These are phyloP conservation scores for Malassezia arunalokei DNA, from an alignment of 1,284 basidiomycete genomes.

Conservation along the genomic window DNA sequence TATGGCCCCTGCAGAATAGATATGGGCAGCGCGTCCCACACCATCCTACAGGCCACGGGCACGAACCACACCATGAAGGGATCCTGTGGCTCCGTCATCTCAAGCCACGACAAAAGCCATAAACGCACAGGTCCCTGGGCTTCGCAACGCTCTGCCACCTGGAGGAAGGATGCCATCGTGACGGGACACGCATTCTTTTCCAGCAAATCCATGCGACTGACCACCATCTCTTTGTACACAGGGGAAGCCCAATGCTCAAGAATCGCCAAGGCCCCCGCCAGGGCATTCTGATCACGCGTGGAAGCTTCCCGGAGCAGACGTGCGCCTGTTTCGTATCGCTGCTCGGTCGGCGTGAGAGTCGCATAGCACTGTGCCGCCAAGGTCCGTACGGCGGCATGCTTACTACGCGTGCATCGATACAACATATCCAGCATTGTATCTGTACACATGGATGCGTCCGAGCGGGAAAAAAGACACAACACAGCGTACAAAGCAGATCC, in stretches of 20 bases:
- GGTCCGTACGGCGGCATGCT: conserved; percentile 29
- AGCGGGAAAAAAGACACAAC: conserved; percentile 30
- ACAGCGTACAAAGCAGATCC: conserved; percentile 31
- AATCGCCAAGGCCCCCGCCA: conserved; percentile 26
- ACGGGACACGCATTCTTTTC: conserved; percentile 21
- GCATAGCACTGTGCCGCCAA: conserved; percentile 22
- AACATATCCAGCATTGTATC: conserved; percentile 14
- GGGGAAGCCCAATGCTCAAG: neutral
- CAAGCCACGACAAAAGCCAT: neutral
- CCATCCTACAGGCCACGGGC: neutral
- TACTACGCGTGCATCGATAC: conserved; percentile 21
- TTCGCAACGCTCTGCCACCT: conserved; percentile 19
- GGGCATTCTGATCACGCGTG: conserved; percentile 23
- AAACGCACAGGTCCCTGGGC: conserved; percentile 1
- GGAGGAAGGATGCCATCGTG: conserved; percentile 25
- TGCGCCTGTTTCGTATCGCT: conserved; percentile 5
- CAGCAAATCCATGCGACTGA: conserved; percentile 15
- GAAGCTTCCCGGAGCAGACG: conserved; percentile 6
- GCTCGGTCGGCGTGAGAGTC: conserved; percentile 16
- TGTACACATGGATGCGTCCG: conserved; percentile 3
- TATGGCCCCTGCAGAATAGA: neutral
- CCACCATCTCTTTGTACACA: neutral
- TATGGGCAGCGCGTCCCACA: neutral
- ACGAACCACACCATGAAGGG: conserved; percentile 5
- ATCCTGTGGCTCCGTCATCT: neutral